A percentile compares a stretch with the other conserved stretches of the same genome.
These are phyloP conservation scores for Pelargonium fulgidum DNA, from an alignment of 441 rosid genomes.

Conservation along the genomic window DNA sequence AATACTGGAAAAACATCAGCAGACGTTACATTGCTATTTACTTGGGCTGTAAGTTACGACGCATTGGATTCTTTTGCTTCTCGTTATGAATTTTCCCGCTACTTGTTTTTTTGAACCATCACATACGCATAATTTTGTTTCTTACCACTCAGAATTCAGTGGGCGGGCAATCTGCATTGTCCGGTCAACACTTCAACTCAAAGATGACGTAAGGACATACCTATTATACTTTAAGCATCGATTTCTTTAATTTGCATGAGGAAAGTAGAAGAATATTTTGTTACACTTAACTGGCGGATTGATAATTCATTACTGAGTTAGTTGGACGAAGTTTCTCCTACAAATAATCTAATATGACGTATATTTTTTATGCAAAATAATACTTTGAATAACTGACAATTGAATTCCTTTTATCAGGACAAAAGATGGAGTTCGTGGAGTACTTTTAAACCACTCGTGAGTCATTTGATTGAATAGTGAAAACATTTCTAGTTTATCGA, in stretches of 20 bases:
- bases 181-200: neutral
- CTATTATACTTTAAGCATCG: neutral
- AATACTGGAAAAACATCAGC: neutral
- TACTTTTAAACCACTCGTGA: conserved; percentile 1
- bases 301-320: no score
- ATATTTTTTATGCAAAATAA: neutral
- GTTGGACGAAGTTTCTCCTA: no score
- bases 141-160: neutral
- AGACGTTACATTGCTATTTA: neutral
- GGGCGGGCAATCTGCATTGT: neutral
- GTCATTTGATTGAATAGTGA: neutral
- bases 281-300: no score
- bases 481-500: neutral
- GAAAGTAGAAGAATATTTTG: no score
- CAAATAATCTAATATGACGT: neutral
- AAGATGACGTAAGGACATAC: conserved; percentile 1
- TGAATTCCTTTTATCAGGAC: neutral
- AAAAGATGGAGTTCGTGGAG: neutral
- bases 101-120: neutral
- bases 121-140: neutral
- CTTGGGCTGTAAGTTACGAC: neutral
- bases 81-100: neutral
- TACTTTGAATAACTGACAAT: neutral
- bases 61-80: neutral
- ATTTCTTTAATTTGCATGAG: no score